These are phyloP conservation scores for Straminergon stramineum DNA, from an alignment of 225 moss, liverwort and hornwort species.

Conservation along the genomic window DNA sequence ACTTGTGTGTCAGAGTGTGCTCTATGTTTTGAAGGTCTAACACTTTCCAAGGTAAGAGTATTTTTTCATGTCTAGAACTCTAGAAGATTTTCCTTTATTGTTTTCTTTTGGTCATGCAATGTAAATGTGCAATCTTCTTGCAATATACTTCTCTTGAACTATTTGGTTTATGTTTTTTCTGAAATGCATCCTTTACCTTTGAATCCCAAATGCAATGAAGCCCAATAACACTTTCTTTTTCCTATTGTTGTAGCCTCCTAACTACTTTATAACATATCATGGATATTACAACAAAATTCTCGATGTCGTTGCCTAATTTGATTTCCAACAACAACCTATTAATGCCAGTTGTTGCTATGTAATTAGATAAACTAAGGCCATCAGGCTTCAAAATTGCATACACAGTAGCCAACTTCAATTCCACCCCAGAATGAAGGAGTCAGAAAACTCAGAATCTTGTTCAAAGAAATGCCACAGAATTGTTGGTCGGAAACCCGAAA, in stretches of 20 bases:
- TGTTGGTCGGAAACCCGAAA: too few relatives aligned
- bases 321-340: not conserved
- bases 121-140: not conserved
- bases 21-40: too few relatives aligned
- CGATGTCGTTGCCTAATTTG: not conserved
- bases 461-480: not conserved
- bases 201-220: not conserved
- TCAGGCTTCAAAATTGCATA: not conserved
- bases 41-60: not conserved
- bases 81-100: not conserved
- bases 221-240: not conserved
- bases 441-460: not conserved
- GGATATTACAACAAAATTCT: not conserved
- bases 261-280: not conserved
- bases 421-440: not conserved
- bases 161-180: not conserved
- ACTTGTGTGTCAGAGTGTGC: too few relatives aligned
- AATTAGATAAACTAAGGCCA: not conserved
- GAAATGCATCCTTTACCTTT: accelerated
- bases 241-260: not conserved
- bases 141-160: not conserved
- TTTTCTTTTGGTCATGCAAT: not conserved
- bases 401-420: not conserved
- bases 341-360: too few relatives aligned
- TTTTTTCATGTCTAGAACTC: not conserved